Conservation (phyloP, 768 basidiomycete species). For the Imleria badia region DNA sequence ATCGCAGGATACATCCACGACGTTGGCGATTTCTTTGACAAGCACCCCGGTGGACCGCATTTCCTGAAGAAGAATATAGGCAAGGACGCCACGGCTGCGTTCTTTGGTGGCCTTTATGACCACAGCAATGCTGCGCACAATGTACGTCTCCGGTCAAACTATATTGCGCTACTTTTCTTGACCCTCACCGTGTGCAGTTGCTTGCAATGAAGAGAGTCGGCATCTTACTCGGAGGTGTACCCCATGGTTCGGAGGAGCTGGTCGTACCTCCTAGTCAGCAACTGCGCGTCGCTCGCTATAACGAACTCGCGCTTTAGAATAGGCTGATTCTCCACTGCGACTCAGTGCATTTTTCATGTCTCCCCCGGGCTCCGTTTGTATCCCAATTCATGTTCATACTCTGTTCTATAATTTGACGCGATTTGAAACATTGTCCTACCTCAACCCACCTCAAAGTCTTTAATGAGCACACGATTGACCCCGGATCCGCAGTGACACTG, state of each 20-base stretch:
- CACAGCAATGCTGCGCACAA: too few species aligned
- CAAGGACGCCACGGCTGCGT: conserved; percentile 86
- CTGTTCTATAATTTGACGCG: too few species aligned
- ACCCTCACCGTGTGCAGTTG: neutral
- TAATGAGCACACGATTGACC: too few species aligned
- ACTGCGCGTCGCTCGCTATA: conserved; percentile 1
- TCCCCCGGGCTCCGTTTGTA: too few species aligned
- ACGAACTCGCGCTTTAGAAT: neutral
- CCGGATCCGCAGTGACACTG: too few species aligned
- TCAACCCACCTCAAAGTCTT: too few species aligned
- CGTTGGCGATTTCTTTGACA: conserved; percentile 72
- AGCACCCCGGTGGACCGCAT: conserved; percentile 86
- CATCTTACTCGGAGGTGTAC: conserved; percentile 8
- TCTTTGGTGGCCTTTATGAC: conserved; percentile 87
- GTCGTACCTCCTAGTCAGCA: conserved; percentile 5
- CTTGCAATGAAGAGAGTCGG: conserved; percentile 14
- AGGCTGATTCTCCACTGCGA: neutral
- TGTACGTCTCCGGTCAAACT: conserved; percentile 1
- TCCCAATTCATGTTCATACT: too few species aligned
- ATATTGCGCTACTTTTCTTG: too few species aligned
- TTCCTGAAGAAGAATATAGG: conserved; percentile 80
- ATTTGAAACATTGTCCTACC: too few species aligned
- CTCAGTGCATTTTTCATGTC: too few species aligned
- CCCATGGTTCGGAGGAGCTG: conserved; percentile 4
- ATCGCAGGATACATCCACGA: conserved; percentile 92